These are phyloP conservation scores for Paraphaeosphaeria minitans DNA, from an alignment of 2,329 filamentous ascomycete genomes.

Conservation along the genomic window DNA sequence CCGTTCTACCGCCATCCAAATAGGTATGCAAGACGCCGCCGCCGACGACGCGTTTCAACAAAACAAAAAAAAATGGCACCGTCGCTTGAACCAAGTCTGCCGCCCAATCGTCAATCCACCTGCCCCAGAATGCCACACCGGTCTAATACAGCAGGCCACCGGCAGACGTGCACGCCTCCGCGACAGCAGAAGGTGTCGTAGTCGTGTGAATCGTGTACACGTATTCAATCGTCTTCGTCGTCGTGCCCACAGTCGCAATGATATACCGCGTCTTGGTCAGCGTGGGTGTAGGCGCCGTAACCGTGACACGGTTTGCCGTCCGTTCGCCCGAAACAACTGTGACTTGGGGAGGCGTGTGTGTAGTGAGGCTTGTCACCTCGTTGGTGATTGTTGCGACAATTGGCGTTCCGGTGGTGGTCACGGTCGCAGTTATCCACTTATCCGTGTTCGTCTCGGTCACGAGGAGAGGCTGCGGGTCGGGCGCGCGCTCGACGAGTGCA, in stretches of 20 bases:
- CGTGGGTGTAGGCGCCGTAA: conserved; percentile 35
- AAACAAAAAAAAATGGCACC: too few species aligned
- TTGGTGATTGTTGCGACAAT: conserved; percentile 23
- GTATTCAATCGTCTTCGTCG: background rate
- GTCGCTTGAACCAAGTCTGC: too few species aligned
- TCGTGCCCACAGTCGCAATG: conserved; percentile 17
- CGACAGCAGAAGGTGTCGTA: conserved; percentile 24
- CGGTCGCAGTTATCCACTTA: conserved; percentile 31
- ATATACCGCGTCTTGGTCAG: conserved; percentile 23
- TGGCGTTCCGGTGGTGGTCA: conserved; percentile 25
- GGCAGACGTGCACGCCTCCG: background rate
- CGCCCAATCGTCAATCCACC: background rate
- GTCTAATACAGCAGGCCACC: background rate
- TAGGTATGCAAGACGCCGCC: too few species aligned
- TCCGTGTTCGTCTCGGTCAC: conserved; percentile 39
- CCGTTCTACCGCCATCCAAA: too few species aligned
- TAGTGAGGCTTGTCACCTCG: conserved; percentile 20
- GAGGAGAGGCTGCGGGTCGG: conserved; percentile 42
- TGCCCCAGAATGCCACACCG: background rate
- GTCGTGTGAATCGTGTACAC: conserved; percentile 25
- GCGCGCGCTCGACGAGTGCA: conserved; percentile 34
- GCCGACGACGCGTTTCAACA: background rate
- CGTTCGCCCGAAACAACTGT: conserved; percentile 28
- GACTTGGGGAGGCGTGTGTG: conserved; percentile 28
- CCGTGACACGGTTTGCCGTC: conserved; percentile 22